Evolutionary conservation across 371 early-diverging fungal genomes (phyloP), one percentile per base, ranked within the genome.

Genomic region (Mortierella sp.): DNA sequence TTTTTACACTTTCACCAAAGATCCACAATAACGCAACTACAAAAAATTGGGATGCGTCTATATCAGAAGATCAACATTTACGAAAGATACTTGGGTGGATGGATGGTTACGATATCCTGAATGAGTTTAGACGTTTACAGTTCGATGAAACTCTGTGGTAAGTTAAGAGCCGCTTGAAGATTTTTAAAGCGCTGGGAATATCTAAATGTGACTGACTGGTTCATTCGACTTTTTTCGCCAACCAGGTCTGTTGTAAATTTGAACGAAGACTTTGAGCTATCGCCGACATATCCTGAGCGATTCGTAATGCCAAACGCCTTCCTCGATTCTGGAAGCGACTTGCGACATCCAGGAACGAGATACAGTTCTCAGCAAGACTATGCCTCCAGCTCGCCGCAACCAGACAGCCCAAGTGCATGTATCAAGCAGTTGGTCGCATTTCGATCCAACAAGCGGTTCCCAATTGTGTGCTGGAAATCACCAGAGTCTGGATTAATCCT

Each of bases 361-460:
- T 28, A 20, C 30, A 57, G 16, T 43, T n/a, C n/a, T 30, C 51
- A 61, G 11, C 52, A 52, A 51, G 24, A 20, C 45, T 24, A n/a
- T 51, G 26, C 43, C 30, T 10, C 32, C 52, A 30, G 52, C 59
- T 1, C 67, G 1, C 28, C 49, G 6, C 64, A 51, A 5, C 39
- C 47, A 9, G 43, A 63, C 18, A 54, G 58, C 14, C 26, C 66
- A 0, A 64, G 37, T 30, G 68, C 66, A 16, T 75, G 70, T 40
- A 62, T 81, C 3, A 70, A 61, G 35, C 76, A 81, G 51, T 65
- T 81, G 18, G 63, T 43, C 1, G 65, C 63, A 1, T 81, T 76
- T 54, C 76, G 83, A 40, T 69, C 76, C 26, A 81, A 70, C 35
- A 64, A 39, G 26, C 73, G 83, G 0, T 81, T 81, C 40, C 83